Evolutionary conservation across 345 rosid species (phyloP).

Genomic region (Arabis alpina): DNA sequence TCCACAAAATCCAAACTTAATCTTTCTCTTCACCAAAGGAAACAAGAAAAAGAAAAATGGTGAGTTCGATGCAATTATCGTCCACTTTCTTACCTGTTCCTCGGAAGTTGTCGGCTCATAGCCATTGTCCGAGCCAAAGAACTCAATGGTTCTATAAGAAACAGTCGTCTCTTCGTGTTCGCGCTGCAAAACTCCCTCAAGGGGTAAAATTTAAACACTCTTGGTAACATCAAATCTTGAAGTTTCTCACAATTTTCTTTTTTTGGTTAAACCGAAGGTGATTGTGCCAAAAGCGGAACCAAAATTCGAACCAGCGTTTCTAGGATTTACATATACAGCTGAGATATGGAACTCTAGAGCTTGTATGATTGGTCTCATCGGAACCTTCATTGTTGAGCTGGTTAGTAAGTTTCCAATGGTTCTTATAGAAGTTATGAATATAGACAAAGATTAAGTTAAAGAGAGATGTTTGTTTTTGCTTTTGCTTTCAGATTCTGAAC

Average conservation of each 20-base stretch:
- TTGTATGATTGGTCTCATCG: slow-evolving; percentile 86
- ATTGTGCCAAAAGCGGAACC: slow-evolving; percentile 77
- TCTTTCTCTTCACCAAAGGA: neutral
- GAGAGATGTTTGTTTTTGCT: neutral
- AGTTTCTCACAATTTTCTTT: neutral
- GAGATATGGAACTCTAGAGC: slow-evolving; percentile 95
- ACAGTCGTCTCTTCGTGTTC: slow-evolving; percentile 45
- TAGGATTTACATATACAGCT: slow-evolving; percentile 80
- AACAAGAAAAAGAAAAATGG: slow-evolving; percentile 6
- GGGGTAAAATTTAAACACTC: slow-evolving; percentile 47
- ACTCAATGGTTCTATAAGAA: slow-evolving; percentile 14
- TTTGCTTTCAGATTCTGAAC: slow-evolving; percentile 62
- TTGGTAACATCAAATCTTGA: neutral
- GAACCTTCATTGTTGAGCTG: slow-evolving; percentile 69
- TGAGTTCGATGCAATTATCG: slow-evolving; percentile 20
- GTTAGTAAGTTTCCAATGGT: slow-evolving; percentile 41
- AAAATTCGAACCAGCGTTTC: slow-evolving; percentile 62
- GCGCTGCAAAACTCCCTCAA: slow-evolving; percentile 67
- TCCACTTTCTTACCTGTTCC: slow-evolving; percentile 29
- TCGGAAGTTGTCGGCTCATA: slow-evolving; percentile 11
- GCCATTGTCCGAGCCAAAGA: slow-evolving; percentile 9
- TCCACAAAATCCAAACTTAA: slow-evolving; percentile 15
- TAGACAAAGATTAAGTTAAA: neutral
- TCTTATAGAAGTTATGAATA: neutral
- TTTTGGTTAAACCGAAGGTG: slow-evolving; percentile 41